Conservation (phyloP, 2,329 filamentous ascomycete genomes). For the Monosporascus sp. region DNA sequence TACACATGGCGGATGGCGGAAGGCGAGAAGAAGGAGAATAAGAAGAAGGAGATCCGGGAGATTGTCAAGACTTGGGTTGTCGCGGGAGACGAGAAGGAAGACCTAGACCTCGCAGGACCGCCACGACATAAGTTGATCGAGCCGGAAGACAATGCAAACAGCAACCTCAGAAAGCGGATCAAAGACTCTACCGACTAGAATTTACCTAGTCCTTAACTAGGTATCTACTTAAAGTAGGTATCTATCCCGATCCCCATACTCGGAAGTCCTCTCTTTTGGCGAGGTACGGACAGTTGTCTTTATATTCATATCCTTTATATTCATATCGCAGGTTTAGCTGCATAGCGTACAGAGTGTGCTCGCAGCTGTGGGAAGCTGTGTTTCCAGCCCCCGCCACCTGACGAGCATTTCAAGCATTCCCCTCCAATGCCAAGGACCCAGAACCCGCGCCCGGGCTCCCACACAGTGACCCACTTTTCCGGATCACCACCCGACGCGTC, state of each 20-base stretch:
- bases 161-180: slow-evolving; percentile 15
- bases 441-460: too few relatives aligned
- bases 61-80: slow-evolving; percentile 69
- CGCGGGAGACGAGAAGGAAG: slow-evolving; percentile 30
- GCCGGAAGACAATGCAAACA: slow-evolving; percentile 7
- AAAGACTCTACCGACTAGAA: slow-evolving; percentile 3
- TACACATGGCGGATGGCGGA: slow-evolving; percentile 69
- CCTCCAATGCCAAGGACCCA: too few relatives aligned
- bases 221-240: too few relatives aligned
- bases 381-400: slow-evolving; percentile 2
- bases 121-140: neutral
- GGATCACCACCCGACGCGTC: neutral
- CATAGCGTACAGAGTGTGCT: too few relatives aligned
- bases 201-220: too few relatives aligned
- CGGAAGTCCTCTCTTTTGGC: too few relatives aligned
- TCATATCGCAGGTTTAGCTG: too few relatives aligned
- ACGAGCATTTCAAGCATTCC: neutral
- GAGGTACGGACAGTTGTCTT: too few relatives aligned
- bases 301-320: too few relatives aligned
- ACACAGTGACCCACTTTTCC: neutral
- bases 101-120: slow-evolving; percentile 16
- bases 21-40: slow-evolving; percentile 58
- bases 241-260: too few relatives aligned
- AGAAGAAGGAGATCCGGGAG: slow-evolving; percentile 59
- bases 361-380: slow-evolving; percentile 1